phyloP scores from a whole-genome alignment of 306 rosid genomes.

The Dryas octopetala region DNA sequence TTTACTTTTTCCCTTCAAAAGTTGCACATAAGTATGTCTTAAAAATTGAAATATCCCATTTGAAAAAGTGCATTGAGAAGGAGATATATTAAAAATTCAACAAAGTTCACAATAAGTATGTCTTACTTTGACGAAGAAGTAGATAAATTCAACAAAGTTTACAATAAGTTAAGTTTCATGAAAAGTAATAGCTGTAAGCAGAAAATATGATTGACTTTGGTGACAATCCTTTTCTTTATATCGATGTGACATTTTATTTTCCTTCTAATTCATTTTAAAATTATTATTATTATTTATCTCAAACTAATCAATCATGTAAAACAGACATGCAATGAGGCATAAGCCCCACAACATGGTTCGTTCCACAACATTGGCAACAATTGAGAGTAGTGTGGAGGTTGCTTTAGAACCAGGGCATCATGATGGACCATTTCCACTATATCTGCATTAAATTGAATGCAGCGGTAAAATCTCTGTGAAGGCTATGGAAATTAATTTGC shows the following conservation, averaged over 20 bases:
- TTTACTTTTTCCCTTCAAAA: neutral
- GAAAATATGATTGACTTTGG: slow-evolving; percentile 7
- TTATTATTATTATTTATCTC: neutral
- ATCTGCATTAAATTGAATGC: too few relatives aligned
- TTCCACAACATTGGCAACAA: slow-evolving; percentile 18
- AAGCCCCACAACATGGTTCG: slow-evolving; percentile 21
- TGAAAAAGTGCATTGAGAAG: neutral
- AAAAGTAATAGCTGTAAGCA: slow-evolving; percentile 15
- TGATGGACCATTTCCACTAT: neutral
- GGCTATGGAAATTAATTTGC: neutral
- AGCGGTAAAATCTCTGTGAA: too few relatives aligned
- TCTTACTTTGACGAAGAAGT: neutral
- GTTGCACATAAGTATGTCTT: neutral
- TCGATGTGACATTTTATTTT: neutral
- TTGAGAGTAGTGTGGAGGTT: slow-evolving; percentile 14
- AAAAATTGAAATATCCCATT: neutral
- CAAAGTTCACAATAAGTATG: neutral
- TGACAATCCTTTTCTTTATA: neutral
- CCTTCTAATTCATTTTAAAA: neutral
- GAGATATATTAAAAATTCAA: neutral
- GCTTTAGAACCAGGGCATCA: slow-evolving; percentile 3
- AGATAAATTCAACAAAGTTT: neutral
- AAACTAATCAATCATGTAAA: neutral
- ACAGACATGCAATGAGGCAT: neutral
- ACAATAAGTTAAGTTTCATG: neutral